These are phyloP conservation scores for Hypericum perforatum DNA, from an alignment of 345 rosid genomes.

Conservation along the genomic window DNA sequence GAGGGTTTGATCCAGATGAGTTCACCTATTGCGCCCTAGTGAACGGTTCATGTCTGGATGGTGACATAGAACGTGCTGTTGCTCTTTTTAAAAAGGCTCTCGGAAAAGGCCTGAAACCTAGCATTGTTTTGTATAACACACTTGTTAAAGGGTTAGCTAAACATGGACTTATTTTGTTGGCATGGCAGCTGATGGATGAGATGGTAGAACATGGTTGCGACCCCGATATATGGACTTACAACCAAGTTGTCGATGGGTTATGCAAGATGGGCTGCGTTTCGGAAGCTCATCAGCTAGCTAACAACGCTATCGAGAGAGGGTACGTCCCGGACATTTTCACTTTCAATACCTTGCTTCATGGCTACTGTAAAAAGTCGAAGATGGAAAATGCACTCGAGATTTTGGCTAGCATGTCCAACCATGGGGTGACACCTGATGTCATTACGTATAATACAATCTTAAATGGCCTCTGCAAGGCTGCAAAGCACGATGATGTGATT, in stretches of 20 bases:
- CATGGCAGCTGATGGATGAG: constrained; percentile 56
- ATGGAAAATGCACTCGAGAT: constrained; percentile 64
- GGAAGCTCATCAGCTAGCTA: constrained; percentile 61
- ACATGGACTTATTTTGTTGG: constrained; percentile 66
- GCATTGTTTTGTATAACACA: constrained; percentile 51
- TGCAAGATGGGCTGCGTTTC: constrained; percentile 85
- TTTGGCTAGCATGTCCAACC: constrained; percentile 52
- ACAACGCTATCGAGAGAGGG: constrained; percentile 61
- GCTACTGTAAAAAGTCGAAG: constrained; percentile 64
- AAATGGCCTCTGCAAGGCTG: constrained; percentile 83
- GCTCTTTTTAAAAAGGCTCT: constrained; percentile 48
- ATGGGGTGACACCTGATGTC: constrained; percentile 63
- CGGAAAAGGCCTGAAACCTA: constrained; percentile 52
- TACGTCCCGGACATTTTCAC: constrained; percentile 71
- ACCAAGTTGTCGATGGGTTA: constrained; percentile 66
- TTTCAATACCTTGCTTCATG: constrained; percentile 80
- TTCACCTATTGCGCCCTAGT: constrained; percentile 69
- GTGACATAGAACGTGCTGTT: constrained; percentile 60
- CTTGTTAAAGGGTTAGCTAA: constrained; percentile 67
- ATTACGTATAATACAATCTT: constrained; percentile 80
- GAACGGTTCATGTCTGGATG: constrained; percentile 58
- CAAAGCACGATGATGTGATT: constrained; percentile 66
- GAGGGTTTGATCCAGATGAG: constrained; percentile 74
- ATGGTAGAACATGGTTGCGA: constrained; percentile 53
- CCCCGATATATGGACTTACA: constrained; percentile 73